Percentiles rank a stretch among this genome's conserved stretches.
Evolutionary conservation across 108 stramenopile genomes (phyloP).

Genomic region (Schizochytrium sp.): DNA sequence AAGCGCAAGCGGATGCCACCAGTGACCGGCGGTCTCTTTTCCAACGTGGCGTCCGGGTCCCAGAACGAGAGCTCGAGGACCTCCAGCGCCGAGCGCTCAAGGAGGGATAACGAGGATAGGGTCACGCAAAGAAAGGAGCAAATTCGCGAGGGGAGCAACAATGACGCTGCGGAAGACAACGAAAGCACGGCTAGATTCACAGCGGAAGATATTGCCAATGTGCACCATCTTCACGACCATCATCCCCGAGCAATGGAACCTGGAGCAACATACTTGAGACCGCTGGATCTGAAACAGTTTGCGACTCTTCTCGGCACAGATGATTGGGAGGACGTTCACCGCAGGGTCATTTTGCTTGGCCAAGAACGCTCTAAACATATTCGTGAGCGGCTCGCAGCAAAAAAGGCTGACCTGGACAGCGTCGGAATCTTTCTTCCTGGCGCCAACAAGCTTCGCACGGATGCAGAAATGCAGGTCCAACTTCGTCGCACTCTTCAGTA

Average conservation of each 20-base stretch:
- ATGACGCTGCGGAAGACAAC: background rate
- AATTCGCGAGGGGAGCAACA: background rate
- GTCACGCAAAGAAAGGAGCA: background rate
- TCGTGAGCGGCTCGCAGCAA: background rate
- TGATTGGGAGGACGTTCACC: background rate
- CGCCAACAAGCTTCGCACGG: background rate
- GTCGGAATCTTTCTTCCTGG: background rate
- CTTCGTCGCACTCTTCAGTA: background rate
- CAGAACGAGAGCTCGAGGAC: too few relatives aligned
- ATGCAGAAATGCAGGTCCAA: background rate
- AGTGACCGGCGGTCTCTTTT: too few relatives aligned
- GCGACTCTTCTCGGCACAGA: background rate
- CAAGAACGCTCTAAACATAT: background rate
- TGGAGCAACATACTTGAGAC: background rate
- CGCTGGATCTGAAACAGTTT: background rate
- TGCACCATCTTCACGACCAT: background rate
- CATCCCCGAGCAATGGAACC: constrained; percentile 3
- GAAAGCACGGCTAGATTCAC: background rate
- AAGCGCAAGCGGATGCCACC: too few relatives aligned
- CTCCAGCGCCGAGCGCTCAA: too few relatives aligned
- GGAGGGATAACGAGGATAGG: too few relatives aligned
- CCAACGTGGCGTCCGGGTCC: too few relatives aligned
- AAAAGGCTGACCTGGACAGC: background rate
- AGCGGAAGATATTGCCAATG: background rate
- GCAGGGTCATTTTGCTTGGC: background rate